Evolutionary conservation across 1,284 basidiomycete genomes (phyloP).

Genomic region (Heterobasidion parviporum): DNA sequence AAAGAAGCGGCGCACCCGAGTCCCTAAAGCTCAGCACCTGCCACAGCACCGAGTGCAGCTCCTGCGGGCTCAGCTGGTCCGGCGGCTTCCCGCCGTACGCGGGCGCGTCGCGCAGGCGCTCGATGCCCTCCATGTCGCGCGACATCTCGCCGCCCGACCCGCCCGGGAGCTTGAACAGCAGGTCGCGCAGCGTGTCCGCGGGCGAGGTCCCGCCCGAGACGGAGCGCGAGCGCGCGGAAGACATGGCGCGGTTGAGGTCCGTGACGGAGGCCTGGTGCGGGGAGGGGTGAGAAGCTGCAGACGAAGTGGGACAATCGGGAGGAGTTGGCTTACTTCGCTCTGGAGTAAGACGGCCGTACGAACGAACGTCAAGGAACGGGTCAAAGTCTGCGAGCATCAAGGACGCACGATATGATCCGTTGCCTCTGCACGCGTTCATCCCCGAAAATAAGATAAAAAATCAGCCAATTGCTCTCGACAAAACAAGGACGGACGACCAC

Average conservation of each 20-base stretch:
- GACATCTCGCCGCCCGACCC: constrained; percentile 49
- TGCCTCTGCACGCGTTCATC: constrained; percentile 34
- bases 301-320: too few relatives aligned
- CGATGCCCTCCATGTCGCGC: constrained; percentile 71
- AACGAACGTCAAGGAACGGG: too few relatives aligned
- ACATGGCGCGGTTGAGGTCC: constrained; percentile 78
- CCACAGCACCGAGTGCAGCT: constrained; percentile 80
- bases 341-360: too few relatives aligned
- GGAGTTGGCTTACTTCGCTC: neutral
- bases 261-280: constrained; percentile 71
- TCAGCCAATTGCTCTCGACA: too few relatives aligned
- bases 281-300: neutral
- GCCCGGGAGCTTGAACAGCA: constrained; percentile 57
- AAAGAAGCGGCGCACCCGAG: constrained; percentile 15
- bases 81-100: constrained; percentile 52
- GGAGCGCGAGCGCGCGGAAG: constrained; percentile 54
- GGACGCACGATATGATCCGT: constrained; percentile 59
- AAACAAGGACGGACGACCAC: constrained; percentile 18
- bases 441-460: constrained; percentile 14
- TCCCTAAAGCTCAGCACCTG: constrained; percentile 84
- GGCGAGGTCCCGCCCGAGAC: constrained; percentile 31
- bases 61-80: constrained; percentile 82
- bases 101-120: constrained; percentile 58
- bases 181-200: constrained; percentile 37
- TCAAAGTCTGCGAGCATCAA: neutral